These are phyloP conservation scores for Chernovozyma aurita DNA, from an alignment of 1,139 yeast species.

Conservation along the genomic window DNA sequence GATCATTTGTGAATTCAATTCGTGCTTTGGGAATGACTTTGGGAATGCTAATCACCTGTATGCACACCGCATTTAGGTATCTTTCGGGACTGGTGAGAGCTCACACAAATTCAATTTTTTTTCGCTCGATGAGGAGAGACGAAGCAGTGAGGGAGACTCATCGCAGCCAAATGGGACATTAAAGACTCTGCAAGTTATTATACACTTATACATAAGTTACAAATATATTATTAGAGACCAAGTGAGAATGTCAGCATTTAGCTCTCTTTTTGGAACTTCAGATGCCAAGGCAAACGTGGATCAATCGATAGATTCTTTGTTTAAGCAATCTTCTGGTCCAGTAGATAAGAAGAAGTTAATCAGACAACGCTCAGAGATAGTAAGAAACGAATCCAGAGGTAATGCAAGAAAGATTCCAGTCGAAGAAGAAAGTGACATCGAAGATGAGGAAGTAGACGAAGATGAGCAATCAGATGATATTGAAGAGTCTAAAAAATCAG, in stretches of 20 bases:
- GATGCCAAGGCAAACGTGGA: constrained; percentile 26
- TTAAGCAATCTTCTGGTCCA: constrained; percentile 35
- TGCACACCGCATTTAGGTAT: too few relatives aligned
- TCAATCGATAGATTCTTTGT: constrained; percentile 37
- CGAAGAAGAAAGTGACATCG: constrained; percentile 12
- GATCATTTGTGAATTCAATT: too few relatives aligned
- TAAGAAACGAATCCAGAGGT: constrained; percentile 6
- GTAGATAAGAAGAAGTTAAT: constrained; percentile 27
- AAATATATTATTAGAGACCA: too few relatives aligned
- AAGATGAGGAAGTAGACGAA: constrained; percentile 11
- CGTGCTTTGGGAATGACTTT: too few relatives aligned
- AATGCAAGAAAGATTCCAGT: background rate
- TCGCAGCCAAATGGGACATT: background rate
- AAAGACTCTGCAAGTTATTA: background rate
- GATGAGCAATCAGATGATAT: constrained; percentile 12
- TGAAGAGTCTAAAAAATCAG: constrained; percentile 10
- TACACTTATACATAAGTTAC: too few relatives aligned
- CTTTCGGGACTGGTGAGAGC: too few relatives aligned
- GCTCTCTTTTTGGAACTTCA: constrained; percentile 5
- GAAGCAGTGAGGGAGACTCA: background rate
- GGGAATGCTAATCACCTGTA: too few relatives aligned
- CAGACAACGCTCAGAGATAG: constrained; percentile 22
- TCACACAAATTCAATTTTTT: too few relatives aligned
- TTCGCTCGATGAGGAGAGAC: constrained; percentile 2
- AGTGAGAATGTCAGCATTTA: constrained; percentile 2